phyloP scores from a whole-genome alignment of 2,329 filamentous ascomycete genomes.

The Trichoderma gracile region DNA sequence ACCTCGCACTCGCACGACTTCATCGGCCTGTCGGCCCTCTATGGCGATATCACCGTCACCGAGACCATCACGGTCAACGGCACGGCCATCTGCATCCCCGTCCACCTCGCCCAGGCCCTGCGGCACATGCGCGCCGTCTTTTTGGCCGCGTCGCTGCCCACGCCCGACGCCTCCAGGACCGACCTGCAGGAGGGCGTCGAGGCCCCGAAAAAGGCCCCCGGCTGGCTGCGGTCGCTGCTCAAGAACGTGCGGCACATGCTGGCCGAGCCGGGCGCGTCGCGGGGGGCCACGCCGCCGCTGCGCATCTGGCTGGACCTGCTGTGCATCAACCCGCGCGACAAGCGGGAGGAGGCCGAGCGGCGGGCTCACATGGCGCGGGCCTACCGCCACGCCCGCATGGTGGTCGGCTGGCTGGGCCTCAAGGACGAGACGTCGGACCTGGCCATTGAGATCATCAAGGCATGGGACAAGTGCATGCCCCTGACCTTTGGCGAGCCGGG shows the following conservation, averaged over 20 bases:
- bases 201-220: conserved; percentile 26
- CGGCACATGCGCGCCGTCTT: conserved; percentile 40
- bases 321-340: conserved; percentile 36
- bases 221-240: conserved; percentile 30
- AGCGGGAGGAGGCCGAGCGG: conserved; percentile 35
- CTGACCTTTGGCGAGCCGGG: conserved; percentile 38
- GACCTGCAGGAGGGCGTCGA: conserved; percentile 9
- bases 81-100: conserved; percentile 33
- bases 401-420: conserved; percentile 39
- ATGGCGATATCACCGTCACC: conserved; percentile 34
- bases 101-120: conserved; percentile 36
- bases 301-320: conserved; percentile 39
- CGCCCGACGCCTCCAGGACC: conserved; percentile 20
- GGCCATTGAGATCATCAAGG: conserved; percentile 33
- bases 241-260: conserved; percentile 27
- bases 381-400: conserved; percentile 37
- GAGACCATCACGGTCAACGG: conserved; percentile 37
- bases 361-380: conserved; percentile 35
- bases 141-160: conserved; percentile 30
- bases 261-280: conserved; percentile 18
- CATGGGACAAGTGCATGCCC: conserved; percentile 38
- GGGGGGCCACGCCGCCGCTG: conserved; percentile 25
- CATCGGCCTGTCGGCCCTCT: conserved; percentile 37
- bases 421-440: conserved; percentile 35
- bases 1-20: conserved; percentile 28